Percentiles rank a stretch among this genome's conserved stretches.
Evolutionary conservation across 768 basidiomycete species (phyloP).

Genomic region (Suillus subaureus): DNA sequence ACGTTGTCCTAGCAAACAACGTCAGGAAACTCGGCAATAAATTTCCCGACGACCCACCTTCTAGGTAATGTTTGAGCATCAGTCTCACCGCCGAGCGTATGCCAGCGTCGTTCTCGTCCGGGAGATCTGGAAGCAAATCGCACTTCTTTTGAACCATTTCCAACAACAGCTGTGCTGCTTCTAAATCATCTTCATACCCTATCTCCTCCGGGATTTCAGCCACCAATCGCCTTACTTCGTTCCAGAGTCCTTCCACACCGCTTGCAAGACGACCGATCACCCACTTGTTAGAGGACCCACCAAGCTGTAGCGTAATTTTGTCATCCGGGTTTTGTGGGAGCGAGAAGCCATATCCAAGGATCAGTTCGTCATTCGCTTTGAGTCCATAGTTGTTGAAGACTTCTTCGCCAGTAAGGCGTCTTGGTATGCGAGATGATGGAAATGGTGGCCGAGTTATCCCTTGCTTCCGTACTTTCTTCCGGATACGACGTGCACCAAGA

Average conservation of each 20-base stretch:
- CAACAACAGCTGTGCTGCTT: slow-evolving; percentile 56
- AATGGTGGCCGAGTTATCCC: slow-evolving; percentile 48
- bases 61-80: slow-evolving; percentile 72
- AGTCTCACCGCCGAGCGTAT: slow-evolving; percentile 57
- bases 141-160: slow-evolving; percentile 64
- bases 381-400: slow-evolving; percentile 92
- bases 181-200: slow-evolving; percentile 61
- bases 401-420: slow-evolving; percentile 48
- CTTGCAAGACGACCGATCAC: slow-evolving; percentile 60
- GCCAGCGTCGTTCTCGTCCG: slow-evolving; percentile 16
- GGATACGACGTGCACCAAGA: slow-evolving; percentile 72
- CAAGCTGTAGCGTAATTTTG: slow-evolving; percentile 78
- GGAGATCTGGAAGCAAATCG: slow-evolving; percentile 48
- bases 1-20: slow-evolving; percentile 49
- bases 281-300: slow-evolving; percentile 55
- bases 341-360: slow-evolving; percentile 92
- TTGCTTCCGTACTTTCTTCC: slow-evolving; percentile 13
- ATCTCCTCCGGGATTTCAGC: slow-evolving; percentile 28
- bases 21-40: background rate
- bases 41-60: slow-evolving; percentile 44
- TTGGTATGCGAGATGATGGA: slow-evolving; percentile 61
- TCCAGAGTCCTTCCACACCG: slow-evolving; percentile 64
- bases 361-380: slow-evolving; percentile 87
- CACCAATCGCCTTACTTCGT: slow-evolving; percentile 44
- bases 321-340: slow-evolving; percentile 82